Evolutionary conservation across 495 filamentous ascomycete species (phyloP).

Genomic region (Hypoxylon subgilvum): DNA sequence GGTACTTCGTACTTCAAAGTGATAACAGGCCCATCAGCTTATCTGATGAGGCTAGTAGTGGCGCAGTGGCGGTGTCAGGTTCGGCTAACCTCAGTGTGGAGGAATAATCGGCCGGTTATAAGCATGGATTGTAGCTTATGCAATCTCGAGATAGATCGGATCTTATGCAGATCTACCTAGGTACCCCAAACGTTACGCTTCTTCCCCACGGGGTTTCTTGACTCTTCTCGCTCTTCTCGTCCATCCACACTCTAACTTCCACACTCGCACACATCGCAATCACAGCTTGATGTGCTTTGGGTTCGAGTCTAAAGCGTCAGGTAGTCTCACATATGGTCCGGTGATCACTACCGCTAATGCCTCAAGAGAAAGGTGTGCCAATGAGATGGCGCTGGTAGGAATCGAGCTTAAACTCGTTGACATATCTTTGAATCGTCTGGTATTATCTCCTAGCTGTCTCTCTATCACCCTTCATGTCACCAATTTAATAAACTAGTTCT

Average conservation of each 20-base stretch:
- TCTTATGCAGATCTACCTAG: background rate
- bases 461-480: background rate
- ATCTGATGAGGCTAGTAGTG: background rate
- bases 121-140: background rate
- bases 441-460: too few species aligned
- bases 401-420: too few species aligned
- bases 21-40: background rate
- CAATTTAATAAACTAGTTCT: too few species aligned
- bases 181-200: background rate
- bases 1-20: background rate
- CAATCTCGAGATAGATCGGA: background rate
- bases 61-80: background rate
- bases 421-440: too few species aligned
- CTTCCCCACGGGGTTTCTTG: conserved; percentile 20
- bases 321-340: too few species aligned
- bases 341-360: too few species aligned
- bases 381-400: too few species aligned
- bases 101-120: background rate
- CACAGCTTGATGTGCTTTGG: too few species aligned
- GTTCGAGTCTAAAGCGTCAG: conserved; percentile 10
- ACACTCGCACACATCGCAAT: background rate
- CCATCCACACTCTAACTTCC: background rate
- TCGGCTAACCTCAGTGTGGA: too few species aligned
- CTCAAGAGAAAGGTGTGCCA: too few species aligned
- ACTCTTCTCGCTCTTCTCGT: too few species aligned